These are phyloP conservation scores for Rhytidhysteron rufulum DNA, from an alignment of 2,329 filamentous ascomycete genomes.

Conservation along the genomic window DNA sequence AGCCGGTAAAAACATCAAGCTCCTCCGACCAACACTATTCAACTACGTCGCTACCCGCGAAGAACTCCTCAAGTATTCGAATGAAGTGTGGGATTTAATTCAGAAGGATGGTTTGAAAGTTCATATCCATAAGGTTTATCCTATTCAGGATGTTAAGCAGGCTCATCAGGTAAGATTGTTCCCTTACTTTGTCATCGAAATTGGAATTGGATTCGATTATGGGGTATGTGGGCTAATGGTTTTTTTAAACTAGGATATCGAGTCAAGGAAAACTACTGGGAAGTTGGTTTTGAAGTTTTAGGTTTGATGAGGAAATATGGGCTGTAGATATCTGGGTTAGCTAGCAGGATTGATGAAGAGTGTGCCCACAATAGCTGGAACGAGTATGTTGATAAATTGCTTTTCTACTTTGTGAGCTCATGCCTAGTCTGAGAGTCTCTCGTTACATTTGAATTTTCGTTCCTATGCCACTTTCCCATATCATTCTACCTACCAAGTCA, in stretches of 20 bases:
- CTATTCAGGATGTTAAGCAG: slow-evolving; percentile 65
- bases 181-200: background rate
- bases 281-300: slow-evolving; percentile 72
- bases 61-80: slow-evolving; percentile 66
- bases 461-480: too few relatives aligned
- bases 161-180: slow-evolving; percentile 56
- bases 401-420: too few relatives aligned
- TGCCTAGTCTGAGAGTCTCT: too few relatives aligned
- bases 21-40: slow-evolving; percentile 71
- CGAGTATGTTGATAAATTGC: too few relatives aligned
- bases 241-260: slow-evolving; percentile 74
- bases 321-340: background rate
- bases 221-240: too few relatives aligned
- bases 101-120: slow-evolving; percentile 66
- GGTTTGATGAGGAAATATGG: background rate
- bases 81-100: slow-evolving; percentile 71
- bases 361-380: too few relatives aligned
- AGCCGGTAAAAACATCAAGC: slow-evolving; percentile 68
- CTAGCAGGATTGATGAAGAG: too few relatives aligned
- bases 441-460: too few relatives aligned
- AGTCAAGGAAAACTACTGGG: slow-evolving; percentile 76
- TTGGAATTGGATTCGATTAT: too few relatives aligned
- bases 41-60: slow-evolving; percentile 58
- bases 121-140: slow-evolving; percentile 72
- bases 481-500: too few relatives aligned